A percentile compares a stretch with the other conserved stretches of the same genome.
Conservation (phyloP, 805 yeast species). For the Candida xyloterini region DNA sequence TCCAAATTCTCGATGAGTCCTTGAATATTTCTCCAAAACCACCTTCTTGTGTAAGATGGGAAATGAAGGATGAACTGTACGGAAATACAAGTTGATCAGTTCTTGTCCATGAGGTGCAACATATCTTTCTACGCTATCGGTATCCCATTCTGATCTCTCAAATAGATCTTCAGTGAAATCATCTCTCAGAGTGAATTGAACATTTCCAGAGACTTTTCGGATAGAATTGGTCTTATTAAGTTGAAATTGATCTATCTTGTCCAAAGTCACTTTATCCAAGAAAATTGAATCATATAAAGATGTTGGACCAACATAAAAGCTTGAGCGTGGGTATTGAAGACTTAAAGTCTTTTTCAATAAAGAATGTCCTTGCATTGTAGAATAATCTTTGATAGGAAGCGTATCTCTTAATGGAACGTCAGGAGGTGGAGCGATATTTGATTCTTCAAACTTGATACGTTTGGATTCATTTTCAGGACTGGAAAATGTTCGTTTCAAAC, state of each 20-base stretch:
- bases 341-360: constrained; percentile 64
- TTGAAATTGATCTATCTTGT: constrained; percentile 78
- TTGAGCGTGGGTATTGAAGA: constrained; percentile 86
- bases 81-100: constrained; percentile 74
- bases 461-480: constrained; percentile 26
- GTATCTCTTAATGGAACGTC: constrained; percentile 46
- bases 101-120: constrained; percentile 92
- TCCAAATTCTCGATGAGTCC: constrained; percentile 88
- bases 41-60: constrained; percentile 91
- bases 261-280: constrained; percentile 59
- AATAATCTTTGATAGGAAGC: constrained; percentile 65
- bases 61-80: constrained; percentile 84
- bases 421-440: constrained; percentile 36
- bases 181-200: constrained; percentile 75
- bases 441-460: constrained; percentile 34
- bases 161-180: constrained; percentile 73
- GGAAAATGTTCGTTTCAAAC: constrained; percentile 36
- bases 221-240: constrained; percentile 62
- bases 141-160: constrained; percentile 66
- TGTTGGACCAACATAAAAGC: constrained; percentile 85
- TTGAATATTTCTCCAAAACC: constrained; percentile 82
- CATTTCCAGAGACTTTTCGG: constrained; percentile 73
- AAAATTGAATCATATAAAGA: constrained; percentile 76
- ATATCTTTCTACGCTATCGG: constrained; percentile 78
- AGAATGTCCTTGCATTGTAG: constrained; percentile 59